These are phyloP conservation scores for Cytospora leucostoma DNA, from an alignment of 2,329 filamentous ascomycete species.

Conservation along the genomic window DNA sequence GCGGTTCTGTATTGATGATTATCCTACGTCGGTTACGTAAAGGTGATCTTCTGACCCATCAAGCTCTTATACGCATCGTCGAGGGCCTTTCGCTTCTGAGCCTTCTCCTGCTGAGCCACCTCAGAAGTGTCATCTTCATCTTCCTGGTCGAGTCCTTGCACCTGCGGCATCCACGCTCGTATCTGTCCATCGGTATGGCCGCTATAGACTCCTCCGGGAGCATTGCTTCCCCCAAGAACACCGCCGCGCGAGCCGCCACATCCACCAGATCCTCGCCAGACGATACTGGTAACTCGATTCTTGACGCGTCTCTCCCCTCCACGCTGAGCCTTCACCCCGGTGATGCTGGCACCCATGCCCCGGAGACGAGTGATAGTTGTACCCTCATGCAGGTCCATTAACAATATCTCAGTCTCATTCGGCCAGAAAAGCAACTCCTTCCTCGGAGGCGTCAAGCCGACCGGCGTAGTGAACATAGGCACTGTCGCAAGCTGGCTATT, in stretches of 20 bases:
- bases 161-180: slow-evolving; percentile 70
- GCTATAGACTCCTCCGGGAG: slow-evolving; percentile 67
- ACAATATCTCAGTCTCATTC: slow-evolving; percentile 77
- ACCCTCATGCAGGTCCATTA: slow-evolving; percentile 79
- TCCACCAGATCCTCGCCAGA: slow-evolving; percentile 69
- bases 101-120: slow-evolving; percentile 52
- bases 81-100: slow-evolving; percentile 74
- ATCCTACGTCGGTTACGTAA: slow-evolving; percentile 37
- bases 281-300: slow-evolving; percentile 72
- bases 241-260: slow-evolving; percentile 53
- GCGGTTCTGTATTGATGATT: not conserved
- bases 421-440: slow-evolving; percentile 77
- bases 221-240: slow-evolving; percentile 59
- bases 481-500: slow-evolving; percentile 68
- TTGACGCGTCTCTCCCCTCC: slow-evolving; percentile 59
- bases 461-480: slow-evolving; percentile 65
- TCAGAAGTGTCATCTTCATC: slow-evolving; percentile 46
- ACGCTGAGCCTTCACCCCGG: slow-evolving; percentile 46
- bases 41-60: slow-evolving; percentile 71
- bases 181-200: slow-evolving; percentile 84
- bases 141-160: slow-evolving; percentile 45
- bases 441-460: slow-evolving; percentile 53
- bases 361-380: slow-evolving; percentile 70
- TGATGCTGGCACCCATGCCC: slow-evolving; percentile 58
- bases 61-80: slow-evolving; percentile 79